Conservation (phyloP, 78 protist species). For the Chrysochromulina tobinii region DNA sequence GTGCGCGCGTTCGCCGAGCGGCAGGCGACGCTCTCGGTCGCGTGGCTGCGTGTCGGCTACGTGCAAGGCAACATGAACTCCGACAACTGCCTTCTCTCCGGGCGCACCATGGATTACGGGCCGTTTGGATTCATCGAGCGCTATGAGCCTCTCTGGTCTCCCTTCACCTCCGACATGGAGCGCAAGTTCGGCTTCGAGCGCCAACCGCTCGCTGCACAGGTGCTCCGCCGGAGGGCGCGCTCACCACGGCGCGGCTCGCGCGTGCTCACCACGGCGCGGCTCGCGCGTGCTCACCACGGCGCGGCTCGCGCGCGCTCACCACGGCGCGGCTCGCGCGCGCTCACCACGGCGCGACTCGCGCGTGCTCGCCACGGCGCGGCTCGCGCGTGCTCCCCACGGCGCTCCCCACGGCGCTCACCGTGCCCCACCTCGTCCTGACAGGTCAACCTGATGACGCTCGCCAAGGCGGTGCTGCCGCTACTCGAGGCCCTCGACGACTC, state of each 20-base stretch:
- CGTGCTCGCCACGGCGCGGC: too few relatives aligned
- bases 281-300: too few relatives aligned
- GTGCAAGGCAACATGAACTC: slow-evolving; percentile 36
- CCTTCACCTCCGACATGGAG: slow-evolving; percentile 24
- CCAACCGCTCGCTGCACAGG: slow-evolving; percentile 24
- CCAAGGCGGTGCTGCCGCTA: not conserved
- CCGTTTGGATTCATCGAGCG: slow-evolving; percentile 16
- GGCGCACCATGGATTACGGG: slow-evolving; percentile 33
- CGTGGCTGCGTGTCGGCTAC: slow-evolving; percentile 52
- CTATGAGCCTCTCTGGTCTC: slow-evolving; percentile 11
- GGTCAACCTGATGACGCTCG: slow-evolving; percentile 24
- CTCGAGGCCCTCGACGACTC: not conserved
- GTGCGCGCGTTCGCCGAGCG: not conserved
- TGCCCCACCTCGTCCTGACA: not conserved
- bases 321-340: too few relatives aligned
- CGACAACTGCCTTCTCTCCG: slow-evolving; percentile 20
- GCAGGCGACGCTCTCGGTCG: slow-evolving; percentile 8
- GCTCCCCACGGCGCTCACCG: too few relatives aligned
- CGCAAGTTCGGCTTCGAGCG: slow-evolving; percentile 34
- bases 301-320: too few relatives aligned
- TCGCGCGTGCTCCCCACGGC: too few relatives aligned
- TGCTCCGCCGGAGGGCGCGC: too few relatives aligned
- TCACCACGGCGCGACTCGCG: too few relatives aligned
- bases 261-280: too few relatives aligned
- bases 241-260: too few relatives aligned